Percentiles rank a stretch among this genome's conserved stretches.
Conservation (phyloP, 495 filamentous ascomycete species). For the Trichoderma virens region DNA sequence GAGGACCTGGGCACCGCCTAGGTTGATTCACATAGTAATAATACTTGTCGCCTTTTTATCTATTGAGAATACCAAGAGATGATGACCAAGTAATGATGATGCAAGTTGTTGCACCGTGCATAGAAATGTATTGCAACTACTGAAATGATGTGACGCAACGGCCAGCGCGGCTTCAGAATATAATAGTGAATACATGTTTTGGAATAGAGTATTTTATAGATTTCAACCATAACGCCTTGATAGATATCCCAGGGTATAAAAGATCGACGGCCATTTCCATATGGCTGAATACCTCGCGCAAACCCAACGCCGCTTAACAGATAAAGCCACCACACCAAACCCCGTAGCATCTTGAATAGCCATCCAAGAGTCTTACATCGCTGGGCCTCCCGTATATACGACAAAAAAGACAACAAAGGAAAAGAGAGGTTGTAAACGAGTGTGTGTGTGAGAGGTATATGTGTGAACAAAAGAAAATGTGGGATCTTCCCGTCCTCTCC, state of each 20-base stretch:
- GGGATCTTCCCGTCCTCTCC: background rate
- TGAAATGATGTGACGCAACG: too few relatives aligned
- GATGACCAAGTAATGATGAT: too few relatives aligned
- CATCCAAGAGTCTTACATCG: background rate
- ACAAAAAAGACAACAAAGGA: background rate
- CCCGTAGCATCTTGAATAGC: background rate
- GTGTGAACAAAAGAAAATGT: background rate
- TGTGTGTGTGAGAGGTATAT: too few relatives aligned
- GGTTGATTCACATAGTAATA: conserved; percentile 27
- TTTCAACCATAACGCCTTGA: background rate
- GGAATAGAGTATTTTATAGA: too few relatives aligned
- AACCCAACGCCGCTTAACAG: background rate
- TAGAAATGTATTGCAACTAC: too few relatives aligned
- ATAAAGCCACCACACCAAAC: background rate
- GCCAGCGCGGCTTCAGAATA: too few relatives aligned
- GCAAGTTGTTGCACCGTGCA: too few relatives aligned
- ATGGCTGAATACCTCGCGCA: background rate
- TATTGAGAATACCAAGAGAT: too few relatives aligned
- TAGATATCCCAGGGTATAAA: background rate
- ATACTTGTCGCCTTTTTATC: too few relatives aligned
- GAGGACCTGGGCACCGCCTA: conserved; percentile 62
- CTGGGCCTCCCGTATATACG: background rate
- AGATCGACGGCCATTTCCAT: background rate
- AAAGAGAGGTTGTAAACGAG: background rate
- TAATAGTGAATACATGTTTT: too few relatives aligned